A percentile compares a stretch with the other conserved stretches of the same genome.
These are phyloP conservation scores for Cyclotella sp. DNA, from an alignment of 108 stramenopile species.

Conservation along the genomic window DNA sequence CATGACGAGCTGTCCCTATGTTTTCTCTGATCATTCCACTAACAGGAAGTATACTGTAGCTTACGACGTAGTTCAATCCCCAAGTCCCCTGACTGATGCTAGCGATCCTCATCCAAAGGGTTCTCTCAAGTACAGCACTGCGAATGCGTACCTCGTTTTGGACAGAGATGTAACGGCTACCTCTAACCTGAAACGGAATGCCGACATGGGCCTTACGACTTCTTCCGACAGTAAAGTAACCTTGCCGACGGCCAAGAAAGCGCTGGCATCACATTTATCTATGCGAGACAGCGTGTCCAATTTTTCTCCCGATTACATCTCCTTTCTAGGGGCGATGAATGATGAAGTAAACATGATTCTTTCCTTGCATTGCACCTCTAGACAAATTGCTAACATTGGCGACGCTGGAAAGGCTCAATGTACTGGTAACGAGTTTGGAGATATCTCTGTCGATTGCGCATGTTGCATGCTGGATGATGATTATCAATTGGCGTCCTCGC, in stretches of 20 bases:
- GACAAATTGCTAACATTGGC: conserved; percentile 61
- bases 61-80: conserved; percentile 43
- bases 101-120: conserved; percentile 44
- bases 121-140: conserved; percentile 53
- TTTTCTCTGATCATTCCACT: not conserved
- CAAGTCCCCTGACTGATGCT: conserved; percentile 41
- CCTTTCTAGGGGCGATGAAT: conserved; percentile 47
- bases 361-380: conserved; percentile 43
- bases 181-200: conserved; percentile 49
- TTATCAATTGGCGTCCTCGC: conserved; percentile 23
- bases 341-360: conserved; percentile 56
- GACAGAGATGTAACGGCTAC: conserved; percentile 48
- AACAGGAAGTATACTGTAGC: conserved; percentile 46
- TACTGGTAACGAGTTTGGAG: conserved; percentile 34
- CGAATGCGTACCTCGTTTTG: conserved; percentile 57
- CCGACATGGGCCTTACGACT: conserved; percentile 33
- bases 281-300: conserved; percentile 52
- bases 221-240: conserved; percentile 43
- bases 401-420: conserved; percentile 48
- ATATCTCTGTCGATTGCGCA: conserved; percentile 46
- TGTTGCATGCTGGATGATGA: conserved; percentile 58
- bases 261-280: conserved; percentile 44
- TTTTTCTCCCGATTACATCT: conserved; percentile 54
- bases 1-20: not conserved
- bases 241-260: conserved; percentile 33